These are phyloP conservation scores for Hymenochaete sp. DNA, from an alignment of 1,284 basidiomycete species.

Conservation along the genomic window DNA sequence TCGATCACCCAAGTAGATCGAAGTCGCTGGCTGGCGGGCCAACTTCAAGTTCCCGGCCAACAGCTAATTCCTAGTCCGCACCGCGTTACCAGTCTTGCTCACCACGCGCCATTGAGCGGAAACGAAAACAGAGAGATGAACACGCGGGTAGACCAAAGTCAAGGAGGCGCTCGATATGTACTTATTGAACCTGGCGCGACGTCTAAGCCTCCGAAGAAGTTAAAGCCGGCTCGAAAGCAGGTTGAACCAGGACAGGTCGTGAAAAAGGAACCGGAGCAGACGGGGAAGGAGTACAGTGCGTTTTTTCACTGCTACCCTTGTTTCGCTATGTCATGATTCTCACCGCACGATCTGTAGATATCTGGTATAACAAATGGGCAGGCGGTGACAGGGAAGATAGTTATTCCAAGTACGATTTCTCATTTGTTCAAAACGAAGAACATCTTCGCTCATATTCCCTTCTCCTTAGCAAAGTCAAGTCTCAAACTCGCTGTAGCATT, in stretches of 20 bases:
- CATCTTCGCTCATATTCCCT: background rate
- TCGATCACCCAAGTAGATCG: too few species aligned
- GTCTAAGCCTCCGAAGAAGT: constrained; percentile 34
- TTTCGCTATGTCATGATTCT: constrained; percentile 12
- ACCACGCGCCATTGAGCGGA: too few species aligned
- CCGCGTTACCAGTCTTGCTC: too few species aligned
- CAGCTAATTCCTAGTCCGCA: too few species aligned
- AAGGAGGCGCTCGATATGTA: too few species aligned
- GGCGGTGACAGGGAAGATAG: constrained; percentile 91
- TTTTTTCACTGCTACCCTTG: constrained; percentile 17
- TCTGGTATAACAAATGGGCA: constrained; percentile 99
- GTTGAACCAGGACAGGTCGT: constrained; percentile 85
- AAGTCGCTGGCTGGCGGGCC: too few species aligned
- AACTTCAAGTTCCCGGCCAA: too few species aligned
- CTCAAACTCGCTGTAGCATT: constrained; percentile 85
- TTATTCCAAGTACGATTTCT: constrained; percentile 70
- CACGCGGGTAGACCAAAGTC: too few species aligned
- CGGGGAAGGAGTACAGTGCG: constrained; percentile 91
- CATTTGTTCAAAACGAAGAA: background rate
- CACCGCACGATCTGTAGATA: constrained; percentile 46
- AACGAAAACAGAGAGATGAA: too few species aligned
- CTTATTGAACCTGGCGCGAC: constrained; percentile 10
- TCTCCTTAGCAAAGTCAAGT: constrained; percentile 74
- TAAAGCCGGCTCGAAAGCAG: constrained; percentile 82
- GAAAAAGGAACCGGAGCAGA: constrained; percentile 81